A percentile compares a stretch with the other conserved stretches of the same genome.
These are phyloP conservation scores for Suhomyces emberorum DNA, from an alignment of 805 yeast species.

Conservation along the genomic window DNA sequence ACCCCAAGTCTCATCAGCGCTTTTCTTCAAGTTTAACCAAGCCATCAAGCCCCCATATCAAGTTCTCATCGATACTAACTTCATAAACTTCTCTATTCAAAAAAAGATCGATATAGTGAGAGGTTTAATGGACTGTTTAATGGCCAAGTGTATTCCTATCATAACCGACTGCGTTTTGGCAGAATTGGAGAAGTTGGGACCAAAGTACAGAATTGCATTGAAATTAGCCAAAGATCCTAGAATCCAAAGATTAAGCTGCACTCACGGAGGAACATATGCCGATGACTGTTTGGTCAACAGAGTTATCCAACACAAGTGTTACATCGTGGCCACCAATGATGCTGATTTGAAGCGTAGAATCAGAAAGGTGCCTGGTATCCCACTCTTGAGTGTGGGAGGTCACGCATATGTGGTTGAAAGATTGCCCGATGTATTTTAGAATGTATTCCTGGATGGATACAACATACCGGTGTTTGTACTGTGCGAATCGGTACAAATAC, in stretches of 20 bases:
- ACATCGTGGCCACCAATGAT: constrained; percentile 96
- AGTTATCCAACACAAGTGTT: constrained; percentile 94
- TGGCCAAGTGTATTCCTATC: constrained; percentile 93
- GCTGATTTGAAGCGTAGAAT: constrained; percentile 92
- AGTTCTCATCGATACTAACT: constrained; percentile 92
- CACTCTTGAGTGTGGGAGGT: constrained; percentile 93
- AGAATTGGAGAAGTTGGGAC: constrained; percentile 93
- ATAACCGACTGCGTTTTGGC: constrained; percentile 98
- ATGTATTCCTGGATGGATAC: constrained; percentile 4
- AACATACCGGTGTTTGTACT: background rate
- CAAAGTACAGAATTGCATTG: constrained; percentile 89
- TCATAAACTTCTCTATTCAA: constrained; percentile 93
- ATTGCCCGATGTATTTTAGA: constrained; percentile 84
- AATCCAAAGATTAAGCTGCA: constrained; percentile 78
- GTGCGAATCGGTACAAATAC: too few species aligned
- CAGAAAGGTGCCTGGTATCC: constrained; percentile 96
- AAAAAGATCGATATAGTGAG: constrained; percentile 92
- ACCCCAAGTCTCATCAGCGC: constrained; percentile 94
- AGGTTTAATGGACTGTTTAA: constrained; percentile 94
- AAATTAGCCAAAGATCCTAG: constrained; percentile 92
- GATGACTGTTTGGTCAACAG: constrained; percentile 95
- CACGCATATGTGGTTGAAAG: constrained; percentile 91
- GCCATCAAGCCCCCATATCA: constrained; percentile 98
- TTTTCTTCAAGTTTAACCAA: constrained; percentile 90
- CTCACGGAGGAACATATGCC: constrained; percentile 96